Evolutionary conservation across 2,329 filamentous ascomycete genomes (phyloP).

Genomic region (Emericellopsis atlantica): DNA sequence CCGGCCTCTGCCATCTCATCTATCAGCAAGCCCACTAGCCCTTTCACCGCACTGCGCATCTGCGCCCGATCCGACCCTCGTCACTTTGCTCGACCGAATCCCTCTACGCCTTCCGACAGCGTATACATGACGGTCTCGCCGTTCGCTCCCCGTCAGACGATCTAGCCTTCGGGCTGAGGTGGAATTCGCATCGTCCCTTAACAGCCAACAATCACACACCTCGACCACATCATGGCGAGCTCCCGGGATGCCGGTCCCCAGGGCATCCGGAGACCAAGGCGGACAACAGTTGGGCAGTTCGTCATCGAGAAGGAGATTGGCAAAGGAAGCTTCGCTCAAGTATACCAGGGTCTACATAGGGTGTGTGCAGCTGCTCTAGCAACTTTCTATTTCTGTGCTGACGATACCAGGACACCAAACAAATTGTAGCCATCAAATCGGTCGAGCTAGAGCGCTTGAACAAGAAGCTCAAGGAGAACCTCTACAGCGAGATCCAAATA

Average conservation of each 20-base stretch:
- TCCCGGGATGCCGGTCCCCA: constrained; percentile 22
- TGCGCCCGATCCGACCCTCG: neutral
- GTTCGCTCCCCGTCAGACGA: constrained; percentile 20
- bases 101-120: constrained; percentile 6
- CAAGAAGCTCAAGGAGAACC: constrained; percentile 85
- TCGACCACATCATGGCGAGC: constrained; percentile 19
- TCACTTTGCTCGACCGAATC: constrained; percentile 2
- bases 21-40: too few relatives aligned
- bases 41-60: neutral
- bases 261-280: constrained; percentile 19
- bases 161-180: constrained; percentile 21
- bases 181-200: constrained; percentile 14
- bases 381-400: constrained; percentile 1
- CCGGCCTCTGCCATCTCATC: neutral
- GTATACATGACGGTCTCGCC: constrained; percentile 27
- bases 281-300: constrained; percentile 55
- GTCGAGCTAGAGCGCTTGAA: constrained; percentile 85
- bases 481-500: constrained; percentile 91
- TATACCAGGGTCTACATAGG: constrained; percentile 78
- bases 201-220: constrained; percentile 18
- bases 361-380: constrained; percentile 27
- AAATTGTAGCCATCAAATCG: constrained; percentile 89
- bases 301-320: constrained; percentile 81
- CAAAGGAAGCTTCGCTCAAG: constrained; percentile 93
- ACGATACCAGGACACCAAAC: constrained; percentile 53